Percentiles rank a stretch among this genome's conserved stretches.
Evolutionary conservation across 192 early-diverging fungal species (phyloP).

Genomic region (Coemansia sp.): DNA sequence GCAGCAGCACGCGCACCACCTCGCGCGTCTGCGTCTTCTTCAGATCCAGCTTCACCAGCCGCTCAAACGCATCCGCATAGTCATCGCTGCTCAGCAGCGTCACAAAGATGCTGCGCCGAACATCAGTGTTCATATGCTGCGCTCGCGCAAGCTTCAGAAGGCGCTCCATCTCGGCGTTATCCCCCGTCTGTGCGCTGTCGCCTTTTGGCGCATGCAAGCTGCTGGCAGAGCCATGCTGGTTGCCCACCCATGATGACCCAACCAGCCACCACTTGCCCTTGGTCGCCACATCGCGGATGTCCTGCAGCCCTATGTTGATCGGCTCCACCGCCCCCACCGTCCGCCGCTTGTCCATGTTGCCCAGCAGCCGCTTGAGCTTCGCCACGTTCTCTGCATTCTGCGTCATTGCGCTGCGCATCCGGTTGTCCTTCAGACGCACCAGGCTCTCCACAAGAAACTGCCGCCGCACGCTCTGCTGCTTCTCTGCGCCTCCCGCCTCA

Average conservation of each 20-base stretch:
- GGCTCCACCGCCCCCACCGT: slow-evolving; percentile 61
- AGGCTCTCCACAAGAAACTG: slow-evolving; percentile 97
- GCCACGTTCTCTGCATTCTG: slow-evolving; percentile 64
- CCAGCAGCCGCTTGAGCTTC: slow-evolving; percentile 78
- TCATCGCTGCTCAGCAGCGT: slow-evolving; percentile 91
- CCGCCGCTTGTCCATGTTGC: slow-evolving; percentile 60
- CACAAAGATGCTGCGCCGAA: slow-evolving; percentile 89
- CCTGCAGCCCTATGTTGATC: slow-evolving; percentile 79
- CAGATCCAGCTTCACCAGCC: slow-evolving; percentile 77
- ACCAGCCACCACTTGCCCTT: slow-evolving; percentile 99
- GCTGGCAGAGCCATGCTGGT: no score
- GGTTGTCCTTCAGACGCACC: slow-evolving; percentile 90
- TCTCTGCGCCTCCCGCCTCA: slow-evolving; percentile 29
- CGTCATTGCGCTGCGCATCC: slow-evolving; percentile 64
- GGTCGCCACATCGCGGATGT: slow-evolving; percentile 77
- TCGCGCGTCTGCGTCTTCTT: slow-evolving; percentile 94
- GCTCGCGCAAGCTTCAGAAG: slow-evolving; percentile 76
- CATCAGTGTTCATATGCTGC: slow-evolving; percentile 97
- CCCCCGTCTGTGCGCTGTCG: slow-evolving; percentile 1
- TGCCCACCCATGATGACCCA: slow-evolving; percentile 88
- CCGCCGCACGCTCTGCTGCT: slow-evolving; percentile 62
- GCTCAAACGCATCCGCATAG: slow-evolving; percentile 90
- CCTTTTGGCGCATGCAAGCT: no score
- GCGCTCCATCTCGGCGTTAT: slow-evolving; percentile 54
- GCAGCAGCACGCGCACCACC: slow-evolving; percentile 87